Evolutionary conservation across 768 basidiomycete genomes (phyloP), one percentile per base, ranked within the genome.

Genomic region (Rossbeevera mucosa): DNA sequence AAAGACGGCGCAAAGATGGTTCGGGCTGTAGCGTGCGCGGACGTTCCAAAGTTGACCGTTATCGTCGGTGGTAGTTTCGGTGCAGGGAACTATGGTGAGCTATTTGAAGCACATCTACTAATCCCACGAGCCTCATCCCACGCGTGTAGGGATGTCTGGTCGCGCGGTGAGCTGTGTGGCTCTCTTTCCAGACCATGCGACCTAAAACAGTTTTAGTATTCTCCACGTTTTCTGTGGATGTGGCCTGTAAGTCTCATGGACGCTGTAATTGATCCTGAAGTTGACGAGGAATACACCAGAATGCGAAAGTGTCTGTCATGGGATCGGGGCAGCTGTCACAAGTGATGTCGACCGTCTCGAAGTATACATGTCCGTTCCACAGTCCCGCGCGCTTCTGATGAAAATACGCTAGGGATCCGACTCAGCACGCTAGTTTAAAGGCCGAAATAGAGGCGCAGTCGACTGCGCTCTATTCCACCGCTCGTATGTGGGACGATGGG

Each of bases 1-100:
- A 94, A 94, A 71, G 92, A 96, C 64, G 82, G 82, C 33, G 94
- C 94, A 7, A 96, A 96, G 77, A 94, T 97, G 91, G 94, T 97
- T 60, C 85, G 94, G 41, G 91, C 92, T 6, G 92, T 94, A 16
- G 91, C 92, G 5, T 92, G 92, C 58, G 91, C 92, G 16, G 87
- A 95, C 58, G 92, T 95, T 7, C 93, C 94, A 13, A 97, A 97
- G 71, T 75, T 95, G 54, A 96, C 93, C 1, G 90, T 96, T 25
- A 75, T 96, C 45, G 88, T 95, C 22, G 94, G 94, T 16, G 94
- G 94, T 43, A 92, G 89, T 65, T 95, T 92, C 65, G 93, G 93
- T 24, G 94, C 94, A 6, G 94, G 94, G 5, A 96, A 94, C 69
- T 97, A 97, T 61, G 94, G 91, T 88, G 38, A 36, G n/a, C 47